Conservation (phyloP, 2,329 filamentous ascomycete species). For the Epichloe baconii region DNA sequence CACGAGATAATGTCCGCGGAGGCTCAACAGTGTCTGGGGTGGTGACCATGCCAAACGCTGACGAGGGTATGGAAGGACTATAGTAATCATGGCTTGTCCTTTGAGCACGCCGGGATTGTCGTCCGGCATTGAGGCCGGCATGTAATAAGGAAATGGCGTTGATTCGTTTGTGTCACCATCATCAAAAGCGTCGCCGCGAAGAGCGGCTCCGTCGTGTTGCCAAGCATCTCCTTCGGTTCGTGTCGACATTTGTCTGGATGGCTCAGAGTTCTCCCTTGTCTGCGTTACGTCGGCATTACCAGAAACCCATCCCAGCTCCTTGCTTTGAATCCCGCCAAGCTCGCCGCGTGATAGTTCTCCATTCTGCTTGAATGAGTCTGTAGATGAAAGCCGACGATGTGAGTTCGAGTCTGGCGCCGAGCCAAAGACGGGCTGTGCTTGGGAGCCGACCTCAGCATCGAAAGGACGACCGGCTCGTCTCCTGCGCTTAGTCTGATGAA, state of each 20-base stretch:
- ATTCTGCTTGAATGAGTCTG: slow-evolving; percentile 22
- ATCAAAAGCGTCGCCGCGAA: not conserved
- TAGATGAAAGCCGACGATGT: slow-evolving; percentile 22
- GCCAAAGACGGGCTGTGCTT: slow-evolving; percentile 7
- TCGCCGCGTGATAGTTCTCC: slow-evolving; percentile 16
- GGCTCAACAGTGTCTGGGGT: slow-evolving; percentile 9
- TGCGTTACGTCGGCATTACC: slow-evolving; percentile 6
- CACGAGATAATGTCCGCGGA: slow-evolving; percentile 15
- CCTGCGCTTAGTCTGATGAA: slow-evolving; percentile 19
- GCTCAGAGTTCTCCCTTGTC: not conserved
- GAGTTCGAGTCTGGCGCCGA: slow-evolving; percentile 8
- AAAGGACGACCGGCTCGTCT: slow-evolving; percentile 10
- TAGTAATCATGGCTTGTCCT: slow-evolving; percentile 29
- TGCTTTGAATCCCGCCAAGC: slow-evolving; percentile 10
- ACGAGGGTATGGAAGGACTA: slow-evolving; percentile 26
- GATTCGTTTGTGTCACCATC: slow-evolving; percentile 6
- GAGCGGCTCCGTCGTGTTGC: not conserved
- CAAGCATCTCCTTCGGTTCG: not conserved
- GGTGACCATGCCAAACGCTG: slow-evolving; percentile 27
- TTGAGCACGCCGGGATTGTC: slow-evolving; percentile 20
- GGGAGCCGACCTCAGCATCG: slow-evolving; percentile 19
- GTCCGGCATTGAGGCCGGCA: slow-evolving; percentile 15
- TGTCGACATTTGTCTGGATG: not conserved
- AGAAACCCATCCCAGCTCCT: slow-evolving; percentile 15
- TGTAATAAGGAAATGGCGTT: slow-evolving; percentile 9